phyloP scores from a whole-genome alignment of 805 yeast genomes.

The Wickerhamomyces canadensis region DNA sequence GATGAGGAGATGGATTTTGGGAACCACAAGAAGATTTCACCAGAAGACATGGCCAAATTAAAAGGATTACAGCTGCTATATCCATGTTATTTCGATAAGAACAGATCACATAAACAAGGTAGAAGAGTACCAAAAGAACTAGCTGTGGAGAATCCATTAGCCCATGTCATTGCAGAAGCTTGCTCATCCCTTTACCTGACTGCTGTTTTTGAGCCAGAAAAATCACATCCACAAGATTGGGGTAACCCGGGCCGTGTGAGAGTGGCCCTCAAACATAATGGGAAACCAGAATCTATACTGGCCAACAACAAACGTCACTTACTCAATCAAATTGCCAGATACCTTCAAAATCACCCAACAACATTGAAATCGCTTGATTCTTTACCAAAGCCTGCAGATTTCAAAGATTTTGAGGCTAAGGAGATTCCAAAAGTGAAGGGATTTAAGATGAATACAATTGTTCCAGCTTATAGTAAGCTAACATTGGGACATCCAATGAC shows the following conservation, averaged over 20 bases:
- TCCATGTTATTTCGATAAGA: conserved; percentile 87
- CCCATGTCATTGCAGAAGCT: conserved; percentile 77
- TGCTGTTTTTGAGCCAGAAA: conserved; percentile 65
- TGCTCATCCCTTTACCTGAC: conserved; percentile 30
- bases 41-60: conserved; percentile 58
- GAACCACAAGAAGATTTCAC: conserved; percentile 30
- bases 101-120: conserved; percentile 73
- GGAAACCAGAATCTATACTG: conserved; percentile 30
- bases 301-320: conserved; percentile 60
- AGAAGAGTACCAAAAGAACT: conserved; percentile 65
- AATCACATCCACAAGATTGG: conserved; percentile 93
- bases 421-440: conserved; percentile 79
- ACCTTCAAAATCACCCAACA: conserved; percentile 64
- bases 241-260: conserved; percentile 97
- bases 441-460: conserved; percentile 76
- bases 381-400: conserved; percentile 62
- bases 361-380: conserved; percentile 56
- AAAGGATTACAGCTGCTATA: conserved; percentile 70
- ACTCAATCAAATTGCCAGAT: conserved; percentile 53
- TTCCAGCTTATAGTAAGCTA: conserved; percentile 81
- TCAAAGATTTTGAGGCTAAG: conserved; percentile 46
- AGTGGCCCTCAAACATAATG: conserved; percentile 54
- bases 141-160: conserved; percentile 86
- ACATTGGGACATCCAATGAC: conserved; percentile 83
- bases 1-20: conserved; percentile 14